Evolutionary conservation across 2,329 filamentous ascomycete species (phyloP).

Genomic region (Neoscytalidium dimidiatum): DNA sequence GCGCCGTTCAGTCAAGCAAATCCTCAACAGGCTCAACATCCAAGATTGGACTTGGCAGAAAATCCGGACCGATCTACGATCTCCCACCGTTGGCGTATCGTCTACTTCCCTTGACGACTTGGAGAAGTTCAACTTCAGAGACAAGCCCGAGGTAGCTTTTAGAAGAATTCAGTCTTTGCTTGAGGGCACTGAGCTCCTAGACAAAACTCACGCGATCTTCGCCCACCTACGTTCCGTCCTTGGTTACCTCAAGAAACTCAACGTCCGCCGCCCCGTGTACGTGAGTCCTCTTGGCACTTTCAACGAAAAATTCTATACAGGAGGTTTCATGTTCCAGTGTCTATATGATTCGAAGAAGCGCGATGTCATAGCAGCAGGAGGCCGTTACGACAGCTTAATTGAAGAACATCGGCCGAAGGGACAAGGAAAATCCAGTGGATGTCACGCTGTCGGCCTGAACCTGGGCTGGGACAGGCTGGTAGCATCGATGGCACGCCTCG

Average conservation of each 20-base stretch:
- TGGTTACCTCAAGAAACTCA: conserved; percentile 73
- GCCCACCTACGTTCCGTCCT: conserved; percentile 79
- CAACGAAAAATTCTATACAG: conserved; percentile 85
- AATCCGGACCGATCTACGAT: conserved; percentile 78
- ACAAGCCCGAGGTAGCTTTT: conserved; percentile 72
- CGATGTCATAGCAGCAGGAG: conserved; percentile 89
- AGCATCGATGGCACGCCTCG: conserved; percentile 58
- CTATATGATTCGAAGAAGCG: conserved; percentile 78
- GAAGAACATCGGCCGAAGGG: conserved; percentile 76
- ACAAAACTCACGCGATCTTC: conserved; percentile 59
- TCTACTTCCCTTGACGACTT: conserved; percentile 90
- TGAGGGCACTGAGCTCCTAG: conserved; percentile 54
- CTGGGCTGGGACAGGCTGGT: conserved; percentile 83
- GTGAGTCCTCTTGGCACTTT: conserved; percentile 83
- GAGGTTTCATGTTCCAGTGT: conserved; percentile 84
- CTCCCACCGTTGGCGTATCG: conserved; percentile 77
- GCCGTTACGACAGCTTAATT: conserved; percentile 88
- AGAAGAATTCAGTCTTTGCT: conserved; percentile 61
- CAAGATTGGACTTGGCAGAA: conserved; percentile 79
- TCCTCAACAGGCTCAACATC: conserved; percentile 84
- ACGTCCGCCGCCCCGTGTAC: conserved; percentile 76
- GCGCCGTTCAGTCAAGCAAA: conserved; percentile 74
- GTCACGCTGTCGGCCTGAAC: conserved; percentile 89
- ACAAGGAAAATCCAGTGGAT: conserved; percentile 50
- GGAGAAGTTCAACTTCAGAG: conserved; percentile 85